Conservation (phyloP, 768 basidiomycete genomes). For the Collybia nuda region DNA sequence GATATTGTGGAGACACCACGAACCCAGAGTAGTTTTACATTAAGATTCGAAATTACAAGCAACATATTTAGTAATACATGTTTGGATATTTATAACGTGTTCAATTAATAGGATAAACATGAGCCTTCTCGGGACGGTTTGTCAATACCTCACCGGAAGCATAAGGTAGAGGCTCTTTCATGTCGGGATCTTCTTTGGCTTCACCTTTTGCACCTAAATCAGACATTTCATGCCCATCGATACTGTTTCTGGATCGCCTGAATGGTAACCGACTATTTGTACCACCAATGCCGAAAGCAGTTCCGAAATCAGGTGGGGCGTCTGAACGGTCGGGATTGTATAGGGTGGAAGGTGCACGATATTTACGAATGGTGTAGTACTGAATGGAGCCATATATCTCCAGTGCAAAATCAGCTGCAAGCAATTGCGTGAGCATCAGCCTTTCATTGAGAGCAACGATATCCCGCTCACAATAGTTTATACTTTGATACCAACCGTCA, state of each 20-base stretch:
- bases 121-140: no score
- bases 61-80: no score
- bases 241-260: not conserved
- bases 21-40: no score
- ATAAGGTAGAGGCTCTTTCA: not conserved
- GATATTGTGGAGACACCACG: no score
- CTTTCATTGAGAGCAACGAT: not conserved
- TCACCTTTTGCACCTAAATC: not conserved
- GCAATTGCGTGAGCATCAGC: not conserved
- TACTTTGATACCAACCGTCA: constrained; percentile 13
- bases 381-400: constrained; percentile 64
- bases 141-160: not conserved
- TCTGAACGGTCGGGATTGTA: constrained; percentile 8
- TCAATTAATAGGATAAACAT: no score
- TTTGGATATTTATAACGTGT: no score
- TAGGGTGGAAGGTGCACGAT: constrained; percentile 21
- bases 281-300: constrained; percentile 32
- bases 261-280: not conserved
- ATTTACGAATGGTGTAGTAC: constrained; percentile 49
- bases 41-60: no score
- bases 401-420: constrained; percentile 55
- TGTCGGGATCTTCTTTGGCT: not conserved
- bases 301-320: constrained; percentile 25
- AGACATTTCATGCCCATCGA: constrained; percentile 1
- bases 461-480: constrained; percentile 25